Evolutionary conservation across 306 rosid genomes (phyloP).

Genomic region (Albizia julibrissin): DNA sequence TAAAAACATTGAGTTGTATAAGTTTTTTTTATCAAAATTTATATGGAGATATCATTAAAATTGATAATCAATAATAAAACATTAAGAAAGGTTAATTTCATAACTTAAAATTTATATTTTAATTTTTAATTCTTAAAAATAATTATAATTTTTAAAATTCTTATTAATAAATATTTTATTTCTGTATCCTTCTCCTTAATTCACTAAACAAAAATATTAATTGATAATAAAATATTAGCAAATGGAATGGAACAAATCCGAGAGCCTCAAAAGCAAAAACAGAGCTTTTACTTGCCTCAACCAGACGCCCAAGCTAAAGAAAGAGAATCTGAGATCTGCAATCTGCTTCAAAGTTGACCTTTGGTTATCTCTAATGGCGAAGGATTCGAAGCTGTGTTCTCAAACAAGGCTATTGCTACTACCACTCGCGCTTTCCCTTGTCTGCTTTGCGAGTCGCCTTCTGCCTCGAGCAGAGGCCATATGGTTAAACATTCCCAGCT

Average conservation of each 20-base stretch:
- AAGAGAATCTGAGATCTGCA: slow-evolving; percentile 38
- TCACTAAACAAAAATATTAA: too few species aligned
- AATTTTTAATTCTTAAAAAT: too few species aligned
- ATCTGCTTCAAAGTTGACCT: slow-evolving; percentile 9
- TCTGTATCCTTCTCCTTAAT: too few species aligned
- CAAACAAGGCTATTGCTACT: slow-evolving; percentile 2
- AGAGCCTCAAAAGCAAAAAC: background rate
- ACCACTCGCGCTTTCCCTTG: background rate
- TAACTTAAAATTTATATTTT: too few species aligned
- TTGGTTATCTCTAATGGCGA: slow-evolving; percentile 30
- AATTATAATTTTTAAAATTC: too few species aligned
- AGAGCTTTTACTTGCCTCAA: slow-evolving; percentile 15
- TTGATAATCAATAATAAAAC: too few species aligned
- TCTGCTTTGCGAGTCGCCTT: slow-evolving; percentile 29
- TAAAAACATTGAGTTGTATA: too few species aligned
- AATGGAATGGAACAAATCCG: background rate
- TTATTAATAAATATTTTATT: too few species aligned
- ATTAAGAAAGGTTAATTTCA: too few species aligned
- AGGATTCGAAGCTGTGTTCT: slow-evolving; percentile 9
- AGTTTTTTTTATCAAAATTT: too few species aligned
- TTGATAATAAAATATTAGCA: background rate
- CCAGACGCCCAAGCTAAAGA: background rate
- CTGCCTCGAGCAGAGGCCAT: slow-evolving; percentile 36
- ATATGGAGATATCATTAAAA: too few species aligned
- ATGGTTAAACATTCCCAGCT: slow-evolving; percentile 47